Base-by-base conservation (phyloP, 331 rosid genomes). In the Malus hybrid region DNA sequence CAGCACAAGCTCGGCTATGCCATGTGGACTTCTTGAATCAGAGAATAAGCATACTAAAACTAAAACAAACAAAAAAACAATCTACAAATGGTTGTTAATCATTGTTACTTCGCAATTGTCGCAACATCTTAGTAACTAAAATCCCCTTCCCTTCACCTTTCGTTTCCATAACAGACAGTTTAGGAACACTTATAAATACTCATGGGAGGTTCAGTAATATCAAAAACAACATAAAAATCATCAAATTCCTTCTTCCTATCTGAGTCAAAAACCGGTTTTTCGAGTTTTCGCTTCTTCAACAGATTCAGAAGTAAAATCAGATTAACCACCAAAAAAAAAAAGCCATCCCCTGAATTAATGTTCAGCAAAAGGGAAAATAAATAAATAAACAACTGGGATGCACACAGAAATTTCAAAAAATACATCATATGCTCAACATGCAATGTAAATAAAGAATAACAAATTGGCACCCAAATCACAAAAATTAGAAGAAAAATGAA, bases 401-500 rank as follows among this genome's bases (percentile, higher is more conserved):
- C 67, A 14, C 36, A 28, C 18, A 16, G 28, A 57, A 57, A 19
- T 36, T 39, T 28, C 33, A 18, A 50, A 50, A 24, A 8, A 46
- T 9, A 7, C 61, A 46, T 12, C 10, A 28, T 29, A 52, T 46
- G 31, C n/a, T 31, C 32, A 70, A 50, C 59, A 33, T 33, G 16
- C 50, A n/a, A 4, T 28, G 74, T 46, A 52, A 29, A 39, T 29
- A 16, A 70, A 16, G 12, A 10, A 52, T 3, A 19, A 69, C 27
- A 46, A 15, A 69, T 27, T 28, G 27, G 5, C 63, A 56, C 80
- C 81, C 75, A 60, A 75, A 39, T 39, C 46, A 39, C 46, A 39
- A 39, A 39, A 39, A 39, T 42, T 73, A 10, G 22, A 72, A 8
- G 7, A 33, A 42, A 61, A 72, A 57, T 39, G 18, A 15, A 34